A percentile compares a stretch with the other conserved stretches of the same genome.
Evolutionary conservation across 495 filamentous ascomycete genomes (phyloP).

Genomic region (Lasiosphaeria hispida): DNA sequence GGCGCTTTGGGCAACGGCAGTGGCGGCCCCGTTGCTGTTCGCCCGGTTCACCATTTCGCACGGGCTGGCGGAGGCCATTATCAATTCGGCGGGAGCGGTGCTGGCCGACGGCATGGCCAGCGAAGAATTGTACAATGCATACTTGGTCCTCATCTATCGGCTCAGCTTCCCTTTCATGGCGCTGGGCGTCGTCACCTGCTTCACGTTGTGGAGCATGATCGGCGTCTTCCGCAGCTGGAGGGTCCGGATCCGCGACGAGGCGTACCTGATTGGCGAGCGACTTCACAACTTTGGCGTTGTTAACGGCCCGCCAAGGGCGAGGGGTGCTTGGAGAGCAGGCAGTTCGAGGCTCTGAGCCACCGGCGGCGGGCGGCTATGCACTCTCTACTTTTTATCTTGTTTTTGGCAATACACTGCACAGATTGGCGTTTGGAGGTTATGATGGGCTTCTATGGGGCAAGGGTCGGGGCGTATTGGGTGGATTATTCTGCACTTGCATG

Average conservation of each 20-base stretch:
- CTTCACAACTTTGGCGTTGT: conserved; percentile 85
- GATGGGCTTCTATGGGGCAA: too few relatives aligned
- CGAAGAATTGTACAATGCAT: conserved; percentile 40
- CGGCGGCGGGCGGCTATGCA: neutral
- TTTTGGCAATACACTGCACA: neutral
- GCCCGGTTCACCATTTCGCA: conserved; percentile 32
- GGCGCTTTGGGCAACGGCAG: conserved; percentile 55
- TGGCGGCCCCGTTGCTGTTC: conserved; percentile 53
- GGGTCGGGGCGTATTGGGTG: too few relatives aligned
- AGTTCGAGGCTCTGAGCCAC: conserved; percentile 27
- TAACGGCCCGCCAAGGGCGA: conserved; percentile 23
- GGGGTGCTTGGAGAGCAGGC: conserved; percentile 30
- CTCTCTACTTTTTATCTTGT: neutral
- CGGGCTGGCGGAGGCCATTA: conserved; percentile 25
- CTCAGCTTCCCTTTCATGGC: conserved; percentile 66
- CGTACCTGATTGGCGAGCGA: conserved; percentile 91
- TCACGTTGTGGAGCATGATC: conserved; percentile 49
- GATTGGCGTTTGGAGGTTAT: neutral
- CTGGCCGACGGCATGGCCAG: conserved; percentile 20
- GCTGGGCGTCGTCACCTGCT: conserved; percentile 39
- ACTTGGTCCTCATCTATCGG: conserved; percentile 61
- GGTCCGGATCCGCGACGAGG: conserved; percentile 83
- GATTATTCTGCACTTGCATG: too few relatives aligned
- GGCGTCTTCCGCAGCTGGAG: conserved; percentile 73
- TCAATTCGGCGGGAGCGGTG: conserved; percentile 15